Evolutionary conservation across 106 monocot genomes (phyloP).

Genomic region (Amphibolis antarctica): DNA sequence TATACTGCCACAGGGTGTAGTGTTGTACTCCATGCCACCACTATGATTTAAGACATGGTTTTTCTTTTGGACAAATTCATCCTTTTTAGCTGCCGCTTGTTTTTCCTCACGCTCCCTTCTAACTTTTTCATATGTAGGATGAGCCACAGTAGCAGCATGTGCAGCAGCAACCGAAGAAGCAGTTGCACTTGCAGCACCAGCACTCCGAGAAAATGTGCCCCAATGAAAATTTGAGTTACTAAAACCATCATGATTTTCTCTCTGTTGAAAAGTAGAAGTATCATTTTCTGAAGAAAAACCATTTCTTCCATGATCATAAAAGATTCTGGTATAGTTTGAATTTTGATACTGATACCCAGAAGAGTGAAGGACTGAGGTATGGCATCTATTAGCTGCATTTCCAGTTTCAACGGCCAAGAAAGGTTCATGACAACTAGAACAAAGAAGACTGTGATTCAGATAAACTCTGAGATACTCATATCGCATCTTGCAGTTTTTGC

Average conservation of each 20-base stretch:
- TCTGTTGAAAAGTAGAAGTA: not conserved
- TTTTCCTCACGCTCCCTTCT: constrained; percentile 48
- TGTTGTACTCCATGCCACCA: constrained; percentile 3
- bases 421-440: constrained; percentile 33
- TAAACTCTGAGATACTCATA: constrained; percentile 44
- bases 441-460: constrained; percentile 42
- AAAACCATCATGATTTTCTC: not conserved
- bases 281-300: not conserved
- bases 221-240: constrained; percentile 31
- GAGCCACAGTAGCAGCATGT: constrained; percentile 47
- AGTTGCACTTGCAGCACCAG: constrained; percentile 35
- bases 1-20: not conserved
- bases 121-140: constrained; percentile 46
- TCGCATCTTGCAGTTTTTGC: constrained; percentile 40
- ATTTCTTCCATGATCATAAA: not conserved
- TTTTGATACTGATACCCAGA: constrained; percentile 6
- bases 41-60: constrained; percentile 8
- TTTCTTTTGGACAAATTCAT: constrained; percentile 27
- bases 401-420: constrained; percentile 31
- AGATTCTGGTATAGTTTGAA: not conserved
- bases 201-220: constrained; percentile 41
- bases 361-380: not conserved
- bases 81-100: constrained; percentile 35
- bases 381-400: constrained; percentile 12
- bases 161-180: constrained; percentile 49